A percentile compares a stretch with the other conserved stretches of the same genome.
phyloP scores from a whole-genome alignment of 2,329 filamentous ascomycete genomes.

The Ophiognomonia clavigignenti-juglandacearum region DNA sequence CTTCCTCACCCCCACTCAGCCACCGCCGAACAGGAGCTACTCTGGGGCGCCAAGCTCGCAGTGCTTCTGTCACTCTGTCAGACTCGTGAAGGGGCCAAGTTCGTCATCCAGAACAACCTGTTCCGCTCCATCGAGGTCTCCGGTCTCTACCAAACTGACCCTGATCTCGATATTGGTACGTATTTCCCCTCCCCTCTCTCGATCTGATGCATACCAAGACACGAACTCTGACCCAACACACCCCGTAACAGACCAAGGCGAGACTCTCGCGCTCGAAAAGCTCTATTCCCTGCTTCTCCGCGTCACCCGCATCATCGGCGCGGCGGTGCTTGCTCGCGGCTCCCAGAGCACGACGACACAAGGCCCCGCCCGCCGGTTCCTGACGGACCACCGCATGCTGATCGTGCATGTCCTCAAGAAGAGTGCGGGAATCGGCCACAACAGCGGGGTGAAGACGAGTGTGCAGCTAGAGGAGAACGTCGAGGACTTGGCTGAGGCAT shows the following conservation, averaged over 20 bases:
- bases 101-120: slow-evolving; percentile 83
- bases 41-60: slow-evolving; percentile 68
- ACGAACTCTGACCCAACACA: slow-evolving; percentile 6
- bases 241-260: slow-evolving; percentile 40
- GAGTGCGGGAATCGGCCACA: slow-evolving; percentile 65
- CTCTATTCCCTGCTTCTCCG: slow-evolving; percentile 82
- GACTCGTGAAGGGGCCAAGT: slow-evolving; percentile 75
- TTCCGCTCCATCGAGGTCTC: slow-evolving; percentile 78
- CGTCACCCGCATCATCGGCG: slow-evolving; percentile 75
- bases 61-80: slow-evolving; percentile 81
- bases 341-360: slow-evolving; percentile 82
- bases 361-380: slow-evolving; percentile 61
- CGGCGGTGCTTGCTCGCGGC: slow-evolving; percentile 75
- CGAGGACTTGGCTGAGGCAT: slow-evolving; percentile 75
- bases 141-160: slow-evolving; percentile 82
- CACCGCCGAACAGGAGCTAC: slow-evolving; percentile 41
- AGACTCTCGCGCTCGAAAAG: slow-evolving; percentile 65
- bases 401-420: slow-evolving; percentile 89
- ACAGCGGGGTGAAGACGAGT: background rate
- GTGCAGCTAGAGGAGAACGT: slow-evolving; percentile 53
- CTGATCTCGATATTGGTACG: slow-evolving; percentile 76
- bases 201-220: background rate
- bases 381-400: slow-evolving; percentile 75
- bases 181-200: background rate
- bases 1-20: slow-evolving; percentile 22